Base-by-base conservation (phyloP, 768 basidiomycete genomes). In the Calocera viscosa region DNA sequence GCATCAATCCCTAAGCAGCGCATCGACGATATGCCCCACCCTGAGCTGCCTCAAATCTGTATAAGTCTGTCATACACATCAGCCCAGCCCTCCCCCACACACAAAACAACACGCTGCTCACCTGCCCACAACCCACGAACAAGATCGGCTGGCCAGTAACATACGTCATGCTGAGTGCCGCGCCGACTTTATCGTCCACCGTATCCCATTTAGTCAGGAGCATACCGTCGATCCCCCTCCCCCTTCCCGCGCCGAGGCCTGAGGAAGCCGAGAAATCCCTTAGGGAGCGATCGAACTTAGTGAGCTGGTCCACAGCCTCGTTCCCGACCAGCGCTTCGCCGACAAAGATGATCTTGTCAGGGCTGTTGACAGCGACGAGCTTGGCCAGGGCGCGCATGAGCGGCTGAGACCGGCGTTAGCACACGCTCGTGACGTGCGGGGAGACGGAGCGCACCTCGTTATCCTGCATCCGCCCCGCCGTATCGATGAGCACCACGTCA, bases 131-230 rank as follows among this genome's bases (percentile, higher is more conserved):
- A 7, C 96, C 96, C 70, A 99, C 93, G 75, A 99, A 99, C 26
- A 97, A 82, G 78, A 99, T 97, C 19, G 96, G 95, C 74, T 98
- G 94, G 26, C 96, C 95, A 1, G 96, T 98, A 66, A 97, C 92
- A 76, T 96, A 98, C 64, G 95, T 96, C 96, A 99, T 98, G 1
- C 93, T 96, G 65, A 99, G 81, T 10, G 96, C 96, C 7, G 96
- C 96, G 38, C 96, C 96, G 64, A 99, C 95, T 84, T 94, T 94
- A 78, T 94, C 92, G 72, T 94, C 92, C 24, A 98, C 96, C 1
- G 95, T 98, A 73, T 99, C 96, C 88, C 96, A 98, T 77, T 99
- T 99, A 34, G 96, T 99, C 67, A 99, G 85, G 49, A 99, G 80
- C 89, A 96, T 98, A 28, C 95, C 96, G 74, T 99, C 96, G 69